Evolutionary conservation across 495 filamentous ascomycete species (phyloP).

Genomic region (Annulohypoxylon stygium): DNA sequence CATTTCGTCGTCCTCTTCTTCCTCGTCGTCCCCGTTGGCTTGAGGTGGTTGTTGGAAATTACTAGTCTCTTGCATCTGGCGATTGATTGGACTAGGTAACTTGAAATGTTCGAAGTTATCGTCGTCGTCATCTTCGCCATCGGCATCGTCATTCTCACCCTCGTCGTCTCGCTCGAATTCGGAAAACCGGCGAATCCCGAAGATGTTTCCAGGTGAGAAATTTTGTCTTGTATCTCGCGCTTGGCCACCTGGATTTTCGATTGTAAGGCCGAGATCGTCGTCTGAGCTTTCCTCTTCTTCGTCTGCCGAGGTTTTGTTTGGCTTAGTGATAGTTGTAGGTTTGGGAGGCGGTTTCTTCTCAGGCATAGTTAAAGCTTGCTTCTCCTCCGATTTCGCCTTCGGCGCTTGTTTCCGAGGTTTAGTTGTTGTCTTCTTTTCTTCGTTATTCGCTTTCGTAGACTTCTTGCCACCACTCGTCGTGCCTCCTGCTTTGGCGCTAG

Average conservation of each 20-base stretch:
- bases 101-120: slow-evolving; percentile 52
- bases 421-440: slow-evolving; percentile 42
- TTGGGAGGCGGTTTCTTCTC: slow-evolving; percentile 50
- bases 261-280: slow-evolving; percentile 59
- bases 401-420: slow-evolving; percentile 47
- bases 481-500: slow-evolving; percentile 37
- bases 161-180: slow-evolving; percentile 56
- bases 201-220: slow-evolving; percentile 54
- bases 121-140: slow-evolving; percentile 53
- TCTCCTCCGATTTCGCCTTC: slow-evolving; percentile 45
- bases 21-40: slow-evolving; percentile 25
- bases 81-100: slow-evolving; percentile 53
- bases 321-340: slow-evolving; percentile 34
- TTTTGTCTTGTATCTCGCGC: slow-evolving; percentile 46
- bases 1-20: slow-evolving; percentile 52
- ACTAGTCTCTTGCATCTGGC: slow-evolving; percentile 42
- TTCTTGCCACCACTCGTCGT: slow-evolving; percentile 27
- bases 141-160: slow-evolving; percentile 52
- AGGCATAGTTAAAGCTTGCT: slow-evolving; percentile 36
- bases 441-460: slow-evolving; percentile 33
- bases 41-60: slow-evolving; percentile 20
- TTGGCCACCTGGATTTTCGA: slow-evolving; percentile 61
- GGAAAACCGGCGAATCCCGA: slow-evolving; percentile 56
- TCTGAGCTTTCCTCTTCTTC: slow-evolving; percentile 61
- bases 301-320: slow-evolving; percentile 43